Evolutionary conservation across 139 green algal genomes (phyloP).

Genomic region (Eudorina sp.): DNA sequence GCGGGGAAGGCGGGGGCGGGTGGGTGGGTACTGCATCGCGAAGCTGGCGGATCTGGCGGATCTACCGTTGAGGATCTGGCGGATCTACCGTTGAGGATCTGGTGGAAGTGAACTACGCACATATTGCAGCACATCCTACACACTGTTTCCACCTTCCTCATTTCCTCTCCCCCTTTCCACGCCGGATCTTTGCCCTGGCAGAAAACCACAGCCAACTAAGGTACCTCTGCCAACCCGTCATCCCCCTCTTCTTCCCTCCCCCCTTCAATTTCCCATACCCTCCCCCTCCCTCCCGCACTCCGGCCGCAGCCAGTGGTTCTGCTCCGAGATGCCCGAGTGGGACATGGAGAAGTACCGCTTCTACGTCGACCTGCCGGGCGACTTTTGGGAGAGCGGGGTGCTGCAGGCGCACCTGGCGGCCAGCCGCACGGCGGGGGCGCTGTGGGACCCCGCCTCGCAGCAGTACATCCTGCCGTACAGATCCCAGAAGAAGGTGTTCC

Average conservation of each 20-base stretch:
- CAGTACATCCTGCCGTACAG: conserved; percentile 70
- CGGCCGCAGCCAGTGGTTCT: conserved; percentile 68
- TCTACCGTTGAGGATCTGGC: too few relatives aligned
- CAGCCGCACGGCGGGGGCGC: conserved; percentile 43
- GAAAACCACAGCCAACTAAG: too few relatives aligned
- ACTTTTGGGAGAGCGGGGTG: conserved; percentile 74
- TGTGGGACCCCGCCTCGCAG: conserved; percentile 59
- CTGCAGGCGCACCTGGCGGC: conserved; percentile 60
- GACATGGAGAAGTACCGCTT: conserved; percentile 84
- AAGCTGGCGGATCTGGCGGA: too few relatives aligned
- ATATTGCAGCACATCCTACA: too few relatives aligned
- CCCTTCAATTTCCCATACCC: background rate
- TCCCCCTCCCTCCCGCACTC: background rate
- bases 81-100: too few relatives aligned
- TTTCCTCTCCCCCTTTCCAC: too few relatives aligned
- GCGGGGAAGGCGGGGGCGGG: too few relatives aligned
- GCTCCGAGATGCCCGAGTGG: conserved; percentile 75
- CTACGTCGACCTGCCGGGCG: conserved; percentile 78
- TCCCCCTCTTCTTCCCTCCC: background rate
- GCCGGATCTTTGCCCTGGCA: too few relatives aligned
- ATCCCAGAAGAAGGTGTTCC: conserved; percentile 67
- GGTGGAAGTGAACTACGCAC: too few relatives aligned
- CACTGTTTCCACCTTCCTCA: too few relatives aligned
- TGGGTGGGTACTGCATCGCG: too few relatives aligned
- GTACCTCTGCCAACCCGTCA: too few relatives aligned